Evolutionary conservation across 202 grass and related monocot genomes (phyloP).

Genomic region (Setaria italica): DNA sequence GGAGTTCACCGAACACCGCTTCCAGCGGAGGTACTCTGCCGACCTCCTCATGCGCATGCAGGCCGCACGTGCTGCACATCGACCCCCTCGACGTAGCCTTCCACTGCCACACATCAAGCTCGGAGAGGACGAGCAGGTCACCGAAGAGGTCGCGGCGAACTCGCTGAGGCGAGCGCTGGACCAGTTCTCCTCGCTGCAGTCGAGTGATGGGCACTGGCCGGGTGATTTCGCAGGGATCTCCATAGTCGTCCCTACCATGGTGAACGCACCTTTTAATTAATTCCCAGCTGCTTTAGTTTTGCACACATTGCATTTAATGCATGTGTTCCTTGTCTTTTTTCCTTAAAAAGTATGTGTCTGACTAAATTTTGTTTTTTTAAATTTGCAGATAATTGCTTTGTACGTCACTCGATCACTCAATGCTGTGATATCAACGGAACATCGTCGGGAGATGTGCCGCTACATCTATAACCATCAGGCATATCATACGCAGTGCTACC

Average conservation of each 20-base stretch:
- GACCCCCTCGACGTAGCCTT: too few relatives aligned
- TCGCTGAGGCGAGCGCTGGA: constrained; percentile 42
- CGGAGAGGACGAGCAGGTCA: constrained; percentile 10
- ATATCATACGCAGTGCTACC: background rate
- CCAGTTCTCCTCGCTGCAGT: constrained; percentile 44
- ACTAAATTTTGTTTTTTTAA: too few relatives aligned
- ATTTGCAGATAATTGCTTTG: constrained; percentile 46
- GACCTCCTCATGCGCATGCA: too few relatives aligned
- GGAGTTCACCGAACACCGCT: too few relatives aligned
- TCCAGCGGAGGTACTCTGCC: too few relatives aligned
- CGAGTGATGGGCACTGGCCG: constrained; percentile 51
- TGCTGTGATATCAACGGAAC: constrained; percentile 29
- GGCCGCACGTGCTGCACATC: too few relatives aligned
- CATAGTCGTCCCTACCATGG: too few relatives aligned
- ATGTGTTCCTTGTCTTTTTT: too few relatives aligned
- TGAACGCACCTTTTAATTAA: too few relatives aligned
- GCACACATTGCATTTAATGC: too few relatives aligned
- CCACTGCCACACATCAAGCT: constrained; percentile 11
- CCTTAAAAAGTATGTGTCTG: too few relatives aligned
- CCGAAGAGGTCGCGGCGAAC: background rate
- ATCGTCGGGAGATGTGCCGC: constrained; percentile 45
- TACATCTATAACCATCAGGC: constrained; percentile 63
- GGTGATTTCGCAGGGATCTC: constrained; percentile 43
- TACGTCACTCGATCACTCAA: constrained; percentile 46
- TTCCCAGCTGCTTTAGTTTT: too few relatives aligned